Percentiles rank a stretch among this genome's conserved stretches.
Conservation (phyloP, 2,329 filamentous ascomycete species). For the Fusarium bulbicola region DNA sequence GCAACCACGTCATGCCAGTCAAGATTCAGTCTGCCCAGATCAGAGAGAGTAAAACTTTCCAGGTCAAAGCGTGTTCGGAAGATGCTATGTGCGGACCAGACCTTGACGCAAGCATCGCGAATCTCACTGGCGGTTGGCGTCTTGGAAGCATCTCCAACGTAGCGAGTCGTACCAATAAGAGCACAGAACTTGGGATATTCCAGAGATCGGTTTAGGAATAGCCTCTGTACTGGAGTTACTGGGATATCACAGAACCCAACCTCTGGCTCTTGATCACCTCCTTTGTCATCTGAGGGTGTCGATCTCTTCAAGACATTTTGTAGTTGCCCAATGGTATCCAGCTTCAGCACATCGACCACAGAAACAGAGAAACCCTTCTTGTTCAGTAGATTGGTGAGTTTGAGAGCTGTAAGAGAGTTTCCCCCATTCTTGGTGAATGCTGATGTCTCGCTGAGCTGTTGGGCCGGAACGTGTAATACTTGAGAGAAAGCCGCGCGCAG, state of each 20-base stretch:
- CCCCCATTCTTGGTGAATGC: neutral
- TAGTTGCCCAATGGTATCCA: neutral
- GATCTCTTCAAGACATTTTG: neutral
- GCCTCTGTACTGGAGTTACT: neutral
- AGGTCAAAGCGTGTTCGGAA: neutral
- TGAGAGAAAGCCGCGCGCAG: neutral
- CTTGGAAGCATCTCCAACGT: neutral
- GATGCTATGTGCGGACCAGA: neutral
- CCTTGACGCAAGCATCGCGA: neutral
- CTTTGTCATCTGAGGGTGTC: neutral
- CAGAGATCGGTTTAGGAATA: neutral
- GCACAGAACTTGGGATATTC: neutral
- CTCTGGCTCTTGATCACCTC: neutral
- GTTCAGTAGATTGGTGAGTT: neutral
- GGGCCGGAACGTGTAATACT: neutral
- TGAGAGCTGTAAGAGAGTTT: neutral
- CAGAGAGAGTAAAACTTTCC: neutral
- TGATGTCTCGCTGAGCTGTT: neutral
- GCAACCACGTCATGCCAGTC: neutral
- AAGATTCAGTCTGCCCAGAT: neutral
- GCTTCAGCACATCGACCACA: neutral
- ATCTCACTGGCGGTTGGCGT: neutral
- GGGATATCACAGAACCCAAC: neutral
- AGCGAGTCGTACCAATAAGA: neutral
- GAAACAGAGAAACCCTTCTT: neutral